A percentile compares a stretch with the other conserved stretches of the same genome.
Evolutionary conservation across 2,329 filamentous ascomycete genomes (phyloP).

Genomic region (Fusarium sp.): DNA sequence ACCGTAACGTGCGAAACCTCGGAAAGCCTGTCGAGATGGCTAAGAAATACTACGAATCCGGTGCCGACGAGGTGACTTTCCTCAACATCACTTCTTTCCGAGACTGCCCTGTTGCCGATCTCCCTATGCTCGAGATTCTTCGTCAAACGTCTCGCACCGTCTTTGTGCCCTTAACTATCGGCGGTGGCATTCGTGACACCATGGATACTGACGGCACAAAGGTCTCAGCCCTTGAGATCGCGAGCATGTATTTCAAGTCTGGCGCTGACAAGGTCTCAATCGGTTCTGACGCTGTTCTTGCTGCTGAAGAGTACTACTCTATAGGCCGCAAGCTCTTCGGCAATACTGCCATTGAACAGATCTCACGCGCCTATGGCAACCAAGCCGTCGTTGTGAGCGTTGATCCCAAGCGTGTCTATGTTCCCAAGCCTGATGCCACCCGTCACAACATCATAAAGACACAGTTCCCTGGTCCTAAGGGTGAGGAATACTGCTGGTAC

Average conservation of each 20-base stretch:
- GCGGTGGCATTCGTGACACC: slow-evolving; percentile 94
- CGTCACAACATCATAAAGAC: slow-evolving; percentile 81
- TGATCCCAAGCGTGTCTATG: slow-evolving; percentile 92
- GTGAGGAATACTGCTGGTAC: slow-evolving; percentile 92
- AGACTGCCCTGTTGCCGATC: slow-evolving; percentile 89
- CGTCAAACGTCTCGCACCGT: slow-evolving; percentile 87
- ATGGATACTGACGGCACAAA: slow-evolving; percentile 87
- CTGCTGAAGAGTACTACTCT: slow-evolving; percentile 90
- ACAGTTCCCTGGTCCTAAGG: slow-evolving; percentile 73
- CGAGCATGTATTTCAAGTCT: slow-evolving; percentile 96
- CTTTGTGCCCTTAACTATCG: slow-evolving; percentile 95
- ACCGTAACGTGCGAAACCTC: slow-evolving; percentile 81
- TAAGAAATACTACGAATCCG: slow-evolving; percentile 92
- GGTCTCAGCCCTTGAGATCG: slow-evolving; percentile 91
- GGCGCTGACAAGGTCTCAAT: slow-evolving; percentile 98
- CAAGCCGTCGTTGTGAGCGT: slow-evolving; percentile 97
- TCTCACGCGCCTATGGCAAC: slow-evolving; percentile 91
- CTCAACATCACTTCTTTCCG: slow-evolving; percentile 98
- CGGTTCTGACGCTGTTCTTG: slow-evolving; percentile 91
- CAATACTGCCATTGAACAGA: slow-evolving; percentile 93
- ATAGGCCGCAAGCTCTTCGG: slow-evolving; percentile 76
- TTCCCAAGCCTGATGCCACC: slow-evolving; percentile 75
- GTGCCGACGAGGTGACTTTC: slow-evolving; percentile 96
- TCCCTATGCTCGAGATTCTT: slow-evolving; percentile 96
- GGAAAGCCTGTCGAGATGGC: slow-evolving; percentile 98